phyloP scores from a whole-genome alignment of 805 yeast species.

The Zygotorulaspora danielsina region DNA sequence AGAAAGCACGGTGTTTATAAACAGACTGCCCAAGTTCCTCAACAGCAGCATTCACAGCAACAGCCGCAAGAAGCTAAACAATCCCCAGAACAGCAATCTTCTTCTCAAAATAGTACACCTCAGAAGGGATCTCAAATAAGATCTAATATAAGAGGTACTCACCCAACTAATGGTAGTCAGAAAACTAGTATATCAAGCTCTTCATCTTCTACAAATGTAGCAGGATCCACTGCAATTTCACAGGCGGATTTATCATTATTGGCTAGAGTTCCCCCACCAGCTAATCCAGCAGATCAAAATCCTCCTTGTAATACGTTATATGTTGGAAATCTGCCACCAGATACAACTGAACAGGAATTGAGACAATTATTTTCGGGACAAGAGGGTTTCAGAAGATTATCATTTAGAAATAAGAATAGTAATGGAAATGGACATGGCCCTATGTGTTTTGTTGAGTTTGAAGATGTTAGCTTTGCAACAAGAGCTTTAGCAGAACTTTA shows the following conservation, averaged over 20 bases:
- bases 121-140: constrained; percentile 20
- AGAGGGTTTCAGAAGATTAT: constrained; percentile 85
- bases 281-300: constrained; percentile 97
- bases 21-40: constrained; percentile 7
- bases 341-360: constrained; percentile 90
- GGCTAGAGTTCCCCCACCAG: constrained; percentile 84
- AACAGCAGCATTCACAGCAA: constrained; percentile 36
- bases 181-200: constrained; percentile 31
- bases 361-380: constrained; percentile 83
- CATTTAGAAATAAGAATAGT: constrained; percentile 73
- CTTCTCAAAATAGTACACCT: constrained; percentile 16
- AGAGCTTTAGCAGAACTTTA: constrained; percentile 90
- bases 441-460: constrained; percentile 99
- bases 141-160: constrained; percentile 17
- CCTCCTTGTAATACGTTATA: constrained; percentile 97
- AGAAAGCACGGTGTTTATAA: constrained; percentile 1
- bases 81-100: constrained; percentile 14
- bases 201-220: constrained; percentile 23
- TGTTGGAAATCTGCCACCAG: constrained; percentile 96
- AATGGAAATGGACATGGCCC: constrained; percentile 76
- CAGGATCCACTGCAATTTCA: constrained; percentile 27
- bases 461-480: constrained; percentile 90
- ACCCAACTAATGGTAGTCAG: constrained; percentile 17
- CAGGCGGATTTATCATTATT: constrained; percentile 63
- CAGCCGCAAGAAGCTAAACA: constrained; percentile 17